Conservation (phyloP, 1,284 basidiomycete genomes). For the Marasmius tenuissimus region DNA sequence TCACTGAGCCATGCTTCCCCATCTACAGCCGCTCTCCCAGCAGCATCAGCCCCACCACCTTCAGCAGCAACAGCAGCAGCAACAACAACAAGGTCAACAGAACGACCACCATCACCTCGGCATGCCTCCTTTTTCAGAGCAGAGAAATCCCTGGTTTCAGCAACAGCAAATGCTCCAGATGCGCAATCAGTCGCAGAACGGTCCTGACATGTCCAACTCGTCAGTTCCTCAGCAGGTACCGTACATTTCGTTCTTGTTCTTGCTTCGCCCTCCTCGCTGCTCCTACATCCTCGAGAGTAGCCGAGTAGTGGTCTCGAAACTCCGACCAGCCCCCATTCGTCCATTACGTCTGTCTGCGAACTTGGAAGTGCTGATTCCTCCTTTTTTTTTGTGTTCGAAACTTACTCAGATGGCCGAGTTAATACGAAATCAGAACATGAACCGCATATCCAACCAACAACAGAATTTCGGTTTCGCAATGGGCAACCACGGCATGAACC, state of each 20-base stretch:
- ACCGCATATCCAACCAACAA: slow-evolving; percentile 39
- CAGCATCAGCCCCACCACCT: slow-evolving; percentile 43
- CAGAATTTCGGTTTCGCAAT: slow-evolving; percentile 41
- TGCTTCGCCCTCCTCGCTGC: slow-evolving; percentile 6
- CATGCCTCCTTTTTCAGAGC: slow-evolving; percentile 47
- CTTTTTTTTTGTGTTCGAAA: slow-evolving; percentile 2
- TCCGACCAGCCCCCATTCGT: slow-evolving; percentile 4
- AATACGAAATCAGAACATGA: slow-evolving; percentile 40
- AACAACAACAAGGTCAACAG: slow-evolving; percentile 41
- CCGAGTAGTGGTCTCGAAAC: slow-evolving; percentile 6
- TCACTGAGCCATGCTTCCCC: background rate
- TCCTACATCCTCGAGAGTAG: background rate
- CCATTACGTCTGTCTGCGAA: slow-evolving; percentile 22
- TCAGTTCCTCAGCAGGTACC: slow-evolving; percentile 41
- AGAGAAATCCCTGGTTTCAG: slow-evolving; percentile 45
- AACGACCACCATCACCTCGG: slow-evolving; percentile 30
- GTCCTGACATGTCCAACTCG: slow-evolving; percentile 37
- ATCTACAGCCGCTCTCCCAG: slow-evolving; percentile 14
- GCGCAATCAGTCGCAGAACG: slow-evolving; percentile 41
- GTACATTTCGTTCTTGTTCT: slow-evolving; percentile 16
- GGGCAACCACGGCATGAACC: slow-evolving; percentile 12
- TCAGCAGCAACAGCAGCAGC: slow-evolving; percentile 34
- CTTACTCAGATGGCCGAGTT: slow-evolving; percentile 46
- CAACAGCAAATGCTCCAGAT: slow-evolving; percentile 51
- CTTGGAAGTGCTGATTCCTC: slow-evolving; percentile 1